Evolutionary conservation across 352 stramenopile genomes (phyloP), one percentile per base, ranked within the genome.

Genomic region (Phytophthora ohioensis): DNA sequence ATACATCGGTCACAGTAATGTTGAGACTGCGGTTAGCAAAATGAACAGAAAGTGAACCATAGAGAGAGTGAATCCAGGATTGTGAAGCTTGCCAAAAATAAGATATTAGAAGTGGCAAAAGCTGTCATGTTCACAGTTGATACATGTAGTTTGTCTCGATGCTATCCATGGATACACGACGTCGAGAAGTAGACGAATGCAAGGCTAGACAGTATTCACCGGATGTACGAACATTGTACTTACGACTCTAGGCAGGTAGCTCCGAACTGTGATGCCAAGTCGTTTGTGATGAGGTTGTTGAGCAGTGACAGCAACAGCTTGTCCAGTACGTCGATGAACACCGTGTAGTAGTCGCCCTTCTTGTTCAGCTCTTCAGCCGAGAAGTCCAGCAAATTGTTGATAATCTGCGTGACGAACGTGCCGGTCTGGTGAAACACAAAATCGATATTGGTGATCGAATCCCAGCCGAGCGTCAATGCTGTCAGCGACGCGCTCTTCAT

Each of bases 271-370:
- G 78, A 58, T 42, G 48, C 62, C 61, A 90, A 59, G 56, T 79
- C 69, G 17, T 74, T 66, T 7, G 62, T 64, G 54, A 90, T 74
- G 53, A 87, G 35, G 46, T 81, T 74, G 78, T 90, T 90, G 46
- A 87, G 56, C 7, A 87, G 64, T 45, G 80, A 86, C 41, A 80
- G 80, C 61, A 71, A 39, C 27, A 87, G 48, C 60, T 71, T 78
- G 54, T 86, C 60, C 39, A 76, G 61, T 36, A 84, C 59, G 4
- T 69, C 36, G 47, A 81, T 81, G 55, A 82, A 73, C n/a, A 64
- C 71, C 11, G 75, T 85, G 78, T 88, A 88, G 36, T 80, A 63
- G 63, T 83, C 71, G 58, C 76, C 78, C 80, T 89, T 91, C 77
- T 89, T 88, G 81, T 91, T 91, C 55, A 89, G 47, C 54, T 81